These are phyloP conservation scores for Thalassiosira hispida DNA, from an alignment of 352 stramenopile genomes.

Conservation along the genomic window DNA sequence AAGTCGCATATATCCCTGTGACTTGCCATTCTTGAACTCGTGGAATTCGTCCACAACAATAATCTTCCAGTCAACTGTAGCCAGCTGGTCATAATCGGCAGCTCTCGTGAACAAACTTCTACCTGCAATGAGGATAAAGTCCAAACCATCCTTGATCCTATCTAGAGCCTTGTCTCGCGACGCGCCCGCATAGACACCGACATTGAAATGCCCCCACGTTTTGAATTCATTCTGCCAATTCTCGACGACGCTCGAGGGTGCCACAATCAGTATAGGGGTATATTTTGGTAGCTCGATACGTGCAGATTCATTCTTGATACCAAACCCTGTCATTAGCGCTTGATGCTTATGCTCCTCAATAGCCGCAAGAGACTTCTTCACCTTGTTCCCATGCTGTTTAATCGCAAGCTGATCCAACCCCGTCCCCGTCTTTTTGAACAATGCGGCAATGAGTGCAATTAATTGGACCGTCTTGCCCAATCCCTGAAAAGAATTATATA, in stretches of 20 bases:
- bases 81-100: constrained; percentile 58
- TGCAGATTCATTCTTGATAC: constrained; percentile 18
- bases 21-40: constrained; percentile 79
- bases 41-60: constrained; percentile 87
- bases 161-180: constrained; percentile 59
- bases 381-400: constrained; percentile 37
- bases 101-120: constrained; percentile 70
- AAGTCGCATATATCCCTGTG: constrained; percentile 44
- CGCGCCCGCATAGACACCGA: constrained; percentile 51
- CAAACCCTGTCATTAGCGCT: constrained; percentile 38
- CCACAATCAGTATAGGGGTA: constrained; percentile 81
- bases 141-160: constrained; percentile 52
- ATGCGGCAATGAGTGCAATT: constrained; percentile 76
- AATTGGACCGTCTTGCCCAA: constrained; percentile 79
- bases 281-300: constrained; percentile 42
- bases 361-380: too few relatives aligned
- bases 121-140: constrained; percentile 80
- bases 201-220: constrained; percentile 83
- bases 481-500: constrained; percentile 37
- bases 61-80: constrained; percentile 74
- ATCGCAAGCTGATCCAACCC: constrained; percentile 59
- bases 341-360: constrained; percentile 37
- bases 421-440: constrained; percentile 78
- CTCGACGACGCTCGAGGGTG: constrained; percentile 73
- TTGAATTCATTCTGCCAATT: constrained; percentile 83